These are phyloP conservation scores for Tolypocladium paradoxum DNA, from an alignment of 2,329 filamentous ascomycete genomes.

Conservation along the genomic window DNA sequence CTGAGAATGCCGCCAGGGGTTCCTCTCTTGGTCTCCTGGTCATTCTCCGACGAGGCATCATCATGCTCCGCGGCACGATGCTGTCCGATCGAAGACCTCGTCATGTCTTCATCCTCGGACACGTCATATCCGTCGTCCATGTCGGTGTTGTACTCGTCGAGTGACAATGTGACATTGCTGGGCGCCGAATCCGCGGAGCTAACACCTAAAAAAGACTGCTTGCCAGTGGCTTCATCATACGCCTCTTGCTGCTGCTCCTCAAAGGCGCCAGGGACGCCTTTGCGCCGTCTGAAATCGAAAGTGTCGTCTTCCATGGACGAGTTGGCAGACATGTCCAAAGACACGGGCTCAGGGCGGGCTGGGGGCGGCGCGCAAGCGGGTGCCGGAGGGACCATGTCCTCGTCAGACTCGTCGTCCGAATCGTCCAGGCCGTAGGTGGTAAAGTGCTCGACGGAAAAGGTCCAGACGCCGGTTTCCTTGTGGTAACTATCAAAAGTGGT, in stretches of 20 bases:
- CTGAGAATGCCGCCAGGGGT: constrained; percentile 52
- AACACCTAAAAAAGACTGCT: constrained; percentile 84
- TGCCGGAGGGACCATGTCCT: constrained; percentile 19
- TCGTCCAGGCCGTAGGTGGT: constrained; percentile 88
- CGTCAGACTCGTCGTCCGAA: constrained; percentile 59
- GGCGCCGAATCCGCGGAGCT: constrained; percentile 75
- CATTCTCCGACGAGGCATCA: constrained; percentile 44
- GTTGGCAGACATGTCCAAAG: constrained; percentile 11
- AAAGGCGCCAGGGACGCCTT: constrained; percentile 68
- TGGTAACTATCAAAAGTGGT: constrained; percentile 80
- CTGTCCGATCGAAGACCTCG: constrained; percentile 64
- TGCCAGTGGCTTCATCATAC: constrained; percentile 41
- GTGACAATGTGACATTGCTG: constrained; percentile 46
- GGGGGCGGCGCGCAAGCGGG: constrained; percentile 15
- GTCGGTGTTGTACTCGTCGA: constrained; percentile 42
- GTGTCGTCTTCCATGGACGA: constrained; percentile 41
- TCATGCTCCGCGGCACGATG: constrained; percentile 68
- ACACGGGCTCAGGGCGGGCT: constrained; percentile 7
- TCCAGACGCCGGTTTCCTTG: constrained; percentile 71
- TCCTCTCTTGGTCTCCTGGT: constrained; percentile 30
- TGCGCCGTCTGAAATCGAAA: constrained; percentile 42
- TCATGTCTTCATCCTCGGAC: constrained; percentile 61
- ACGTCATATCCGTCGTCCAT: constrained; percentile 70
- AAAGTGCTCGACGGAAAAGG: constrained; percentile 90
- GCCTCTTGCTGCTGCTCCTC: constrained; percentile 51